Base-by-base conservation (phyloP, 2,329 filamentous ascomycete species). In the Colletotrichum chrysophilum region DNA sequence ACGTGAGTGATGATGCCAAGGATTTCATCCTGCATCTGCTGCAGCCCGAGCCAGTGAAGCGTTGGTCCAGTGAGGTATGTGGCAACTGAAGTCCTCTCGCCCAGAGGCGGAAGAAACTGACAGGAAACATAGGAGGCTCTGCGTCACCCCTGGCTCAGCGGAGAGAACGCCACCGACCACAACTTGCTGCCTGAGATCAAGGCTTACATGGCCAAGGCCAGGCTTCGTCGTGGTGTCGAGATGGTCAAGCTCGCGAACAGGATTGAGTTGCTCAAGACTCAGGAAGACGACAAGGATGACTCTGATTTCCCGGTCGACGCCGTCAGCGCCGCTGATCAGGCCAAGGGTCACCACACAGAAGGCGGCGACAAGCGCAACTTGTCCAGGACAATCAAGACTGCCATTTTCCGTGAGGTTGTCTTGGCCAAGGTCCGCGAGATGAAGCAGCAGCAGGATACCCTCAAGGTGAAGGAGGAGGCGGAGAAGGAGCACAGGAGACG, bases 101-200 rank as follows among this genome's bases (percentile, higher is more conserved):
- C 58, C 14, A 34, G 14, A 24, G 8, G 30, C 24, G 66, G 16
- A 18, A n/a, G 7, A 16, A 24, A 48, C 58, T 77, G 52, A 77
- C 66, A 60, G 18, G 18, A 55, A 12, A 16, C 13, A 66, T 78
- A 95, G 91, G 89, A 95, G 87, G 95, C 96, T 60, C 88, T 98
- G 67, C 89, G 91, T 75, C 96, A 98, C 85, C 89, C 91, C 76
- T 98, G 96, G 96, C 92, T 98, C 81, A 97, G 92, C 82, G 96
- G 96, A 84, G 91, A 97, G 88, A 97, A 92, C 77, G 97, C 97
- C 77, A 95, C 94, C 77, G 96, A 98, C 86, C 96, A 98, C 91
- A 96, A 99, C 89, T 91, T 99, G 91, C 88, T 99, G 85, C 97
- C 97, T 79, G 97, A 99, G 88, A 97, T 99, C 89, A 95, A 94